A percentile compares a stretch with the other conserved stretches of the same genome.
Evolutionary conservation across 371 early-diverging fungal genomes (phyloP).

Genomic region (Mucor circinelloides): DNA sequence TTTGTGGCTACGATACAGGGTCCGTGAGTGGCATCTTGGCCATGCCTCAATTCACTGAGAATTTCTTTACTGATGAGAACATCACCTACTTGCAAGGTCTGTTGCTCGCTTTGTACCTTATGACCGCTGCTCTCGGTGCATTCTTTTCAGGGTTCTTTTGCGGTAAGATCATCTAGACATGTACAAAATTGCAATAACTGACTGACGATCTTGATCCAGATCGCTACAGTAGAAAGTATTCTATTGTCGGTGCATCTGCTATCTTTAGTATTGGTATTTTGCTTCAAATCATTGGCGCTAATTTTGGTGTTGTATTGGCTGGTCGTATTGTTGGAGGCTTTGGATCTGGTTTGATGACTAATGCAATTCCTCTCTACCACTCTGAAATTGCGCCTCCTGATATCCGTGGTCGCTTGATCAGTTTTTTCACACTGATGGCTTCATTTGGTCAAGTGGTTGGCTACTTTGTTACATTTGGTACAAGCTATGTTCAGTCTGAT

Average conservation of each 20-base stretch:
- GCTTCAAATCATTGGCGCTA: constrained; percentile 41
- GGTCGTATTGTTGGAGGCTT: constrained; percentile 45
- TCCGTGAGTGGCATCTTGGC: constrained; percentile 20
- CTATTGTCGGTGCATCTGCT: constrained; percentile 34
- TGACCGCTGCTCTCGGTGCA: constrained; percentile 46
- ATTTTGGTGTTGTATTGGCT: constrained; percentile 32
- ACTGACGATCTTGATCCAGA: constrained; percentile 22
- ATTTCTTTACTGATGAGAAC: constrained; percentile 20
- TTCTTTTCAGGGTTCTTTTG: constrained; percentile 35
- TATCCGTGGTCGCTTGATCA: constrained; percentile 50
- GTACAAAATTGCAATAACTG: background rate
- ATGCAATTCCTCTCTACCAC: constrained; percentile 42
- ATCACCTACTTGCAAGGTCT: constrained; percentile 47
- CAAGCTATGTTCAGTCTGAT: constrained; percentile 31
- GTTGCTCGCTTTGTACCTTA: constrained; percentile 42
- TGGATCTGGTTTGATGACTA: constrained; percentile 49
- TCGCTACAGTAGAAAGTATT: constrained; percentile 44
- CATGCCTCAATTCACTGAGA: constrained; percentile 24
- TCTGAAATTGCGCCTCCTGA: constrained; percentile 79
- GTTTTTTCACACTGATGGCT: constrained; percentile 42
- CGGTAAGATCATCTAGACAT: constrained; percentile 26
- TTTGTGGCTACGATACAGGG: constrained; percentile 27
- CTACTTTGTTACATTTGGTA: constrained; percentile 51
- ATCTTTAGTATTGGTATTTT: constrained; percentile 40
- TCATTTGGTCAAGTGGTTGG: constrained; percentile 44